A percentile compares a stretch with the other conserved stretches of the same genome.
Evolutionary conservation across 1,284 basidiomycete species (phyloP).

Genomic region (Phellopilus nigrolimitatus): DNA sequence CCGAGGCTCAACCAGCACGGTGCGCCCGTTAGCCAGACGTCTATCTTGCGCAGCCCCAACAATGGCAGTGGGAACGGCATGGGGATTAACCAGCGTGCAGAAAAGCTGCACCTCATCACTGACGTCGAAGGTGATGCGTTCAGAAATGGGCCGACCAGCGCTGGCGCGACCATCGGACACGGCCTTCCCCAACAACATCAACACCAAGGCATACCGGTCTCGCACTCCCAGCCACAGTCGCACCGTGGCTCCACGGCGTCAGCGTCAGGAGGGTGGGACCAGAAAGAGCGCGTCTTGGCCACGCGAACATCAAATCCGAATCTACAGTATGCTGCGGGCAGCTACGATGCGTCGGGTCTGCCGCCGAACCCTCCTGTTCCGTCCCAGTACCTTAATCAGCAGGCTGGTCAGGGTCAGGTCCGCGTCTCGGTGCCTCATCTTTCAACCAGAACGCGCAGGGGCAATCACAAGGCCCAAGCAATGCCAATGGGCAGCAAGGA

Average conservation of each 20-base stretch:
- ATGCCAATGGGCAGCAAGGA: constrained; percentile 32
- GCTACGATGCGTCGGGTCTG: constrained; percentile 38
- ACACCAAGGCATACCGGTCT: constrained; percentile 17
- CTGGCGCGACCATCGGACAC: constrained; percentile 44
- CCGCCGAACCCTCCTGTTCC: constrained; percentile 70
- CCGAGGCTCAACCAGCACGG: constrained; percentile 62
- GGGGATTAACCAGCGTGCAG: constrained; percentile 23
- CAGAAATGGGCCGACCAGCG: constrained; percentile 41
- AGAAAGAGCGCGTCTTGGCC: constrained; percentile 53
- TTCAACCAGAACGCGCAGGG: constrained; percentile 27
- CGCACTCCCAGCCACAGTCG: constrained; percentile 26
- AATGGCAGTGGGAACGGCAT: constrained; percentile 42
- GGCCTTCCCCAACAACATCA: constrained; percentile 29
- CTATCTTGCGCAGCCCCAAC: constrained; percentile 36
- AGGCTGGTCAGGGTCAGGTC: constrained; percentile 37
- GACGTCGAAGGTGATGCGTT: constrained; percentile 57
- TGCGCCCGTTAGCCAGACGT: constrained; percentile 39
- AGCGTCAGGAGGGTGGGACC: constrained; percentile 41
- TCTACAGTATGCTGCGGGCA: constrained; percentile 44
- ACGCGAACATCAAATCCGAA: constrained; percentile 64
- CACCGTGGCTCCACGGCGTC: constrained; percentile 26
- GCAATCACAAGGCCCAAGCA: constrained; percentile 28
- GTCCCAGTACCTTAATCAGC: constrained; percentile 61
- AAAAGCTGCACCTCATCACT: constrained; percentile 50
- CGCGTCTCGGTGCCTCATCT: constrained; percentile 38